Percentiles rank a stretch among this genome's conserved stretches.
Conservation (phyloP, 768 basidiomycete species). For the Naganishia antarctica region DNA sequence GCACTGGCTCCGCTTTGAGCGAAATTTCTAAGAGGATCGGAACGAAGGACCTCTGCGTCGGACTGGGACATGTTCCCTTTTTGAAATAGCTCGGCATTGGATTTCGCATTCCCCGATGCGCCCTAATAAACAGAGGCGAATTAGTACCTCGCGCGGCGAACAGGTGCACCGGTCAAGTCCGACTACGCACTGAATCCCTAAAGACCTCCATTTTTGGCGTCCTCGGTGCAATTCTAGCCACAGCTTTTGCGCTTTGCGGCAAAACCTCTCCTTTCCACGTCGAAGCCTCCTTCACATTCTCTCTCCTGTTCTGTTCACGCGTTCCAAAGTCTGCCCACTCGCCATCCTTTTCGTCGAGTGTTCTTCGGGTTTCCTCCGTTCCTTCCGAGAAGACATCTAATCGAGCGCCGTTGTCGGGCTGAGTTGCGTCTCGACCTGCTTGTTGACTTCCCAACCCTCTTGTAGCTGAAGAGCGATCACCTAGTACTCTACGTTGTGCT, state of each 20-base stretch:
- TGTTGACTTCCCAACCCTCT: background rate
- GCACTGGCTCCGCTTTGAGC: conserved; percentile 20
- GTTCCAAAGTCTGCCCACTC: conserved; percentile 53
- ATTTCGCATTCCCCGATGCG: background rate
- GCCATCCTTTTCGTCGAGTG: conserved; percentile 31
- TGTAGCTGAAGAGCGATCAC: background rate
- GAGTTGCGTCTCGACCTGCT: background rate
- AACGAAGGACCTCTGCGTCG: conserved; percentile 51
- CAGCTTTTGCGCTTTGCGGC: conserved; percentile 42
- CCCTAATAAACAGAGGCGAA: background rate
- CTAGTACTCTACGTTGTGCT: conserved; percentile 8
- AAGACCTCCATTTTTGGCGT: conserved; percentile 53
- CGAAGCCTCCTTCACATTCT: conserved; percentile 51
- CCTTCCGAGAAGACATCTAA: conserved; percentile 49
- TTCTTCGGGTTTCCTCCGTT: conserved; percentile 21
- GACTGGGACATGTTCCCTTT: conserved; percentile 36
- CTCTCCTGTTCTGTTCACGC: conserved; percentile 50
- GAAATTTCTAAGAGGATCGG: conserved; percentile 52
- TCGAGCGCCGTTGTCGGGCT: conserved; percentile 40
- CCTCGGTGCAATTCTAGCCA: conserved; percentile 39
- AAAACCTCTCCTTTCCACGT: conserved; percentile 52
- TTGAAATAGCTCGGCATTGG: conserved; percentile 45
- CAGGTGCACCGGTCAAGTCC: background rate
- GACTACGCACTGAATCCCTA: conserved; percentile 49
- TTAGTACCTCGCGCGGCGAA: no score